Base-by-base conservation (phyloP, 2,329 filamentous ascomycete genomes). In the Pseudogymnoascus destructans region DNA sequence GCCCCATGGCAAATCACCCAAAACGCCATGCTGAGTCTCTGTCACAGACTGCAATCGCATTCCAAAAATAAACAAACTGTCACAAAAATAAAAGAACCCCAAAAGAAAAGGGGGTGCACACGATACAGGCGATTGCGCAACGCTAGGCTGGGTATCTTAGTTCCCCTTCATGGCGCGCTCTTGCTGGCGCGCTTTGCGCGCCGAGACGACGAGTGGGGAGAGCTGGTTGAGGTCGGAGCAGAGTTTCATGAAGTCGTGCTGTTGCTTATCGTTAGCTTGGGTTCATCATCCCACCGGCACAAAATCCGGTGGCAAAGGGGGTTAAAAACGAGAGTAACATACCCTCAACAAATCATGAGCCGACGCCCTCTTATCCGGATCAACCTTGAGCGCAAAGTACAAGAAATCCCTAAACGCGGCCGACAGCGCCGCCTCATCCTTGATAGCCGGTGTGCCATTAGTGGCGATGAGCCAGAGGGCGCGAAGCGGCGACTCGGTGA, bases 391-490 rank as follows among this genome's bases (percentile, higher is more conserved):
- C 5, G 93, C 92, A 72, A 95, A 90, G 67, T 87, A 84, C 63
- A 98, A 75, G 72, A 97, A 98, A 71, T 97, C 91, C 62, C 84
- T 82, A 77, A 98, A 96, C 3, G 92, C 80, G 0, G 81, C 75
- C 8, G 87, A 88, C 56, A 97, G 73, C 54, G 86, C 84, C 59
- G 91, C 82, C 71, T 95, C 89, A 63, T 96, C 90, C 74, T 97
- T 97, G 73, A 98, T 95, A 57, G 85, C 79, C 1, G 93, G 93
- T 13, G 93, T 97, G 54, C 93, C 93, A 68, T 95, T 95, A 32
- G 93, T 97, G 58, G 93, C 93, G 70, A 98, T 98, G 66, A 98
- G 75, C 79, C 93, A 98, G 35, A 98, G 78, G 1, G 93, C 93
- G 61, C 92, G 84, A 21, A 98, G 78, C 4, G 93, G 93, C 35